A percentile compares a stretch with the other conserved stretches of the same genome.
Evolutionary conservation across 129 eudicot genomes (phyloP).

Genomic region (Logfia minima): DNA sequence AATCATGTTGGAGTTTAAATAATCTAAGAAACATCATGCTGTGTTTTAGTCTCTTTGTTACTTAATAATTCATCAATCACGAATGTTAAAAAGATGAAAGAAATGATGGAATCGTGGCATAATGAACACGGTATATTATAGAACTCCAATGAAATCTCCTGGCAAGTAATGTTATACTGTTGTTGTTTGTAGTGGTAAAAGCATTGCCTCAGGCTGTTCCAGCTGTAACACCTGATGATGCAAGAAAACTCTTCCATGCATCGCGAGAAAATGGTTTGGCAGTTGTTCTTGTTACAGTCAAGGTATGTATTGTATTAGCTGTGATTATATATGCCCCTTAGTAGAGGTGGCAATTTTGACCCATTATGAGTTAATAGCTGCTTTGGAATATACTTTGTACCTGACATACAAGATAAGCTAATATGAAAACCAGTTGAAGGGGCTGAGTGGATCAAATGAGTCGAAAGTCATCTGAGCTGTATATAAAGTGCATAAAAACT

Average conservation of each 20-base stretch:
- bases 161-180: slow-evolving; percentile 13
- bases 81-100: background rate
- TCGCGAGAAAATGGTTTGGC: slow-evolving; percentile 50
- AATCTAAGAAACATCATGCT: background rate
- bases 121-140: background rate
- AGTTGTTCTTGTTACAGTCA: slow-evolving; percentile 50
- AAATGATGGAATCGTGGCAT: slow-evolving; percentile 3
- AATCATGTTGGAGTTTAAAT: background rate
- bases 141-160: background rate
- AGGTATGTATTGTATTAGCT: slow-evolving; percentile 29
- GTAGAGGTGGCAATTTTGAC: background rate
- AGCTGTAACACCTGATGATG: slow-evolving; percentile 52
- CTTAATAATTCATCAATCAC: background rate
- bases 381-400: background rate
- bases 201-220: slow-evolving; percentile 58
- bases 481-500: background rate
- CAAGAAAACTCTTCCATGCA: slow-evolving; percentile 35
- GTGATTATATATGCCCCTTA: background rate
- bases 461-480: background rate
- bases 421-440: background rate
- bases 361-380: background rate
- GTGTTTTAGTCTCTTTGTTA: background rate
- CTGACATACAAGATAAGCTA: background rate
- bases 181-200: slow-evolving; percentile 37
- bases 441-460: background rate